phyloP scores from a whole-genome alignment of 176 grass and related monocot genomes.

The Aegilops longissima region DNA sequence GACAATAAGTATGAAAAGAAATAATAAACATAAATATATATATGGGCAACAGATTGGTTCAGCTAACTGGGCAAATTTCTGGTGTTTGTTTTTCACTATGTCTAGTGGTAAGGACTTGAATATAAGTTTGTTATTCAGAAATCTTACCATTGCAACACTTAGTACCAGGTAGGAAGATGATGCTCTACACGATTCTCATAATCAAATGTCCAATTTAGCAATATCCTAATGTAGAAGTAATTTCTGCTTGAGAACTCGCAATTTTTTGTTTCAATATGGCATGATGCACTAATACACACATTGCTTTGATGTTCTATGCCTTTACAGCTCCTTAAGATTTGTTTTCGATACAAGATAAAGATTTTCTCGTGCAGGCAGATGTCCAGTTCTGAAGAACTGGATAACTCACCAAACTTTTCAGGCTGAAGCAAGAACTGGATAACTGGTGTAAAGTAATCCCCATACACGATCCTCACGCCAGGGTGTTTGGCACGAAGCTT shows the following conservation, averaged over 20 bases:
- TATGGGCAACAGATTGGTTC: neutral
- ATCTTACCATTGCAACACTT: neutral
- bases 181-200: neutral
- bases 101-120: neutral
- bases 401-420: conserved; percentile 52
- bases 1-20: neutral
- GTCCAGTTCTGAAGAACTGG: no score
- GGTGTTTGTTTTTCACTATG: neutral
- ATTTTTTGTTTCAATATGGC: neutral
- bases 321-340: neutral
- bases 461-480: conserved; percentile 65
- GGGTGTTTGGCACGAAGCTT: conserved; percentile 69
- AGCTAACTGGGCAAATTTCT: neutral
- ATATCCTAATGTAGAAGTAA: neutral
- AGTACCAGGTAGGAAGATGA: neutral
- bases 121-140: neutral
- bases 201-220: neutral
- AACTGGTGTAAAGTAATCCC: conserved; percentile 77
- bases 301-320: neutral
- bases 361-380: neutral
- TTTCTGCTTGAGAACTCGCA: neutral
- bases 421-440: conserved; percentile 70
- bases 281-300: neutral
- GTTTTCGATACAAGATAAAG: neutral
- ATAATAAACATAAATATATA: neutral